Percentiles rank a stretch among this genome's conserved stretches.
Evolutionary conservation across 1,139 yeast genomes (phyloP).

Genomic region (Scheffersomyces cryptocercus): DNA sequence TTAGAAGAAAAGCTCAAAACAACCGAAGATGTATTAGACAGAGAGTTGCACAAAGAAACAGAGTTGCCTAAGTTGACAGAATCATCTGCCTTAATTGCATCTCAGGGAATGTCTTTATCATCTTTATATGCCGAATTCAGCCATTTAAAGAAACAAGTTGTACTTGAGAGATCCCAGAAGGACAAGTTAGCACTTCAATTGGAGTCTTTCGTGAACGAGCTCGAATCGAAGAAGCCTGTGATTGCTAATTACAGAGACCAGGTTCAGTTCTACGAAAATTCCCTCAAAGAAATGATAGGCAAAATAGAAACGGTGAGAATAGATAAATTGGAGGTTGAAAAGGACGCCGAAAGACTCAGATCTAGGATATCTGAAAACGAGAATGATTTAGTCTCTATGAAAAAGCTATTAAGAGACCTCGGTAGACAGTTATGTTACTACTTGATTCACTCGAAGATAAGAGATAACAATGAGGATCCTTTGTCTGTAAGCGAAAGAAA

Average conservation of each 20-base stretch:
- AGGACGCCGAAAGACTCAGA: slow-evolving; percentile 34
- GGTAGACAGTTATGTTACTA: slow-evolving; percentile 79
- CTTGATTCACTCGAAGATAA: slow-evolving; percentile 64
- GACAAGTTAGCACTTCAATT: slow-evolving; percentile 70
- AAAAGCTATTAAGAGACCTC: slow-evolving; percentile 65
- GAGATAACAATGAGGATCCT: slow-evolving; percentile 54
- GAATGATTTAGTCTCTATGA: slow-evolving; percentile 44
- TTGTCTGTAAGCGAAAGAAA: slow-evolving; percentile 57
- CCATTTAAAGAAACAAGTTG: slow-evolving; percentile 63
- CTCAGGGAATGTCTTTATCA: slow-evolving; percentile 63
- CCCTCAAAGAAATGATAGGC: slow-evolving; percentile 41
- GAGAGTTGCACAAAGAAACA: slow-evolving; percentile 42
- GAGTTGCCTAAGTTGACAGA: slow-evolving; percentile 39
- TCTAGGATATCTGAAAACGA: slow-evolving; percentile 37
- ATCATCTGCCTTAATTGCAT: slow-evolving; percentile 46
- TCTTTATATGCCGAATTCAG: slow-evolving; percentile 70
- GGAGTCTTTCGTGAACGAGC: slow-evolving; percentile 68
- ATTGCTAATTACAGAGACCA: slow-evolving; percentile 65
- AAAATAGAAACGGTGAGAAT: slow-evolving; percentile 38
- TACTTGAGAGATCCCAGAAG: slow-evolving; percentile 71
- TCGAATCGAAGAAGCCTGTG: slow-evolving; percentile 79
- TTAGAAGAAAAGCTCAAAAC: slow-evolving; percentile 39
- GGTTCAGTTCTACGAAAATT: slow-evolving; percentile 44
- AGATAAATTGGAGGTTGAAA: slow-evolving; percentile 45
- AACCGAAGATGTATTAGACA: slow-evolving; percentile 45